Percentiles rank a stretch among this genome's conserved stretches.
Evolutionary conservation across 441 rosid genomes (phyloP).

Genomic region (Arabidopsis hybrid): DNA sequence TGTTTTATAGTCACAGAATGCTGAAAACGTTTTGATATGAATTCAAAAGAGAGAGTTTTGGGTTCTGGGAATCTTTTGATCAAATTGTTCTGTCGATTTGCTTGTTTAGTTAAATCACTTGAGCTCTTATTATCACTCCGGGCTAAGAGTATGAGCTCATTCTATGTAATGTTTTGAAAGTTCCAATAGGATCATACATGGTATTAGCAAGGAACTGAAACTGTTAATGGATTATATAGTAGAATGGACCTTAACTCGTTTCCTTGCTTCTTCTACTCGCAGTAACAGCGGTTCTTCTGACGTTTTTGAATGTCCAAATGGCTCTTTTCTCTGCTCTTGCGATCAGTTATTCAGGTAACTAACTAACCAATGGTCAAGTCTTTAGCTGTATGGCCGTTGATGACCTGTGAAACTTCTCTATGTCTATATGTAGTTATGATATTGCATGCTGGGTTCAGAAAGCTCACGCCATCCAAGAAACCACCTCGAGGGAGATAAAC

Average conservation of each 20-base stretch:
- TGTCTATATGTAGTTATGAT: conserved; percentile 59
- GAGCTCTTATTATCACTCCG: background rate
- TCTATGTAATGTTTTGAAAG: background rate
- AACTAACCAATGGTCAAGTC: background rate
- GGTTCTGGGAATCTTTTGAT: conserved; percentile 9
- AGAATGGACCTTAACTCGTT: background rate
- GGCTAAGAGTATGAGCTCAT: background rate
- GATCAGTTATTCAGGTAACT: conserved; percentile 76
- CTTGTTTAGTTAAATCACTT: conserved; percentile 16
- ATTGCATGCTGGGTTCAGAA: conserved; percentile 84
- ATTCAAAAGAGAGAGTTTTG: background rate
- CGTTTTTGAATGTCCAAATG: conserved; percentile 81
- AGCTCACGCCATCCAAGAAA: conserved; percentile 68
- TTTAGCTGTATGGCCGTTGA: background rate
- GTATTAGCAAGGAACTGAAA: background rate
- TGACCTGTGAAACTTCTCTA: conserved; percentile 9
- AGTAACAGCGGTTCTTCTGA: conserved; percentile 73
- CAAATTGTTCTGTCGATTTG: background rate
- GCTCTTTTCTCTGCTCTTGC: conserved; percentile 77
- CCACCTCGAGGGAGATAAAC: conserved; percentile 50
- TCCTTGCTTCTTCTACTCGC: conserved; percentile 48
- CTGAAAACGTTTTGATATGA: conserved; percentile 6
- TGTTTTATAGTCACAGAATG: conserved; percentile 1
- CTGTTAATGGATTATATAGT: background rate
- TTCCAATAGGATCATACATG: background rate